A percentile compares a stretch with the other conserved stretches of the same genome.
Conservation (phyloP, 257 asterid species). For the Solanum piurae region DNA sequence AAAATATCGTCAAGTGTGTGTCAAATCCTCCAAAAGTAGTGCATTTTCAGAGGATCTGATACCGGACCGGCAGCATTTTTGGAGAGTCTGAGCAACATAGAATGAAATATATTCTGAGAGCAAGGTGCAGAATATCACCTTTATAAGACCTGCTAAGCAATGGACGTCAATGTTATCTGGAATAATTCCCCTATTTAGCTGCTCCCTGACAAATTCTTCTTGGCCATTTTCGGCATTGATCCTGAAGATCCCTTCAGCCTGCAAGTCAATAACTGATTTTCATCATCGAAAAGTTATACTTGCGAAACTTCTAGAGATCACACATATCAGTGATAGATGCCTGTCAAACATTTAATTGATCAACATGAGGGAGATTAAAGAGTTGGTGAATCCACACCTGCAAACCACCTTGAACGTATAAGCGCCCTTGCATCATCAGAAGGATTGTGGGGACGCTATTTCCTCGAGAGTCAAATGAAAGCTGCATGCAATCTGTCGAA, state of each 20-base stretch:
- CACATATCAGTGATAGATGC: background rate
- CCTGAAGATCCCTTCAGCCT: conserved; percentile 80
- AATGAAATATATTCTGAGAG: background rate
- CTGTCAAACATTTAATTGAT: background rate
- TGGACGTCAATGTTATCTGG: conserved; percentile 67
- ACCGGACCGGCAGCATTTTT: background rate
- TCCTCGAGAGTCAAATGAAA: conserved; percentile 74
- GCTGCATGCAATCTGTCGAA: conserved; percentile 93
- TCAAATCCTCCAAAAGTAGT: background rate
- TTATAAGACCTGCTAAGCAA: conserved; percentile 70
- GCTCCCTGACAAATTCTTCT: conserved; percentile 58
- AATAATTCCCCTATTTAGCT: conserved; percentile 45
- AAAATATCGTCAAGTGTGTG: background rate
- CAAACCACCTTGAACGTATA: conserved; percentile 68
- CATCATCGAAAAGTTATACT: background rate
- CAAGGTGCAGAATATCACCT: conserved; percentile 25
- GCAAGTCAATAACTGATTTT: conserved; percentile 2
- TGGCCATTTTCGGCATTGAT: conserved; percentile 67
- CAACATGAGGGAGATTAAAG: background rate
- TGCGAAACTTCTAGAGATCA: background rate
- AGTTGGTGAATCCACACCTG: conserved; percentile 31
- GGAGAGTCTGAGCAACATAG: background rate
- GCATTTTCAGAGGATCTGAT: background rate
- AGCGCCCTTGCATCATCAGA: conserved; percentile 79
- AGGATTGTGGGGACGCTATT: conserved; percentile 80